Base-by-base conservation (phyloP, 352 stramenopile genomes). In the Phytophthora lateralis region DNA sequence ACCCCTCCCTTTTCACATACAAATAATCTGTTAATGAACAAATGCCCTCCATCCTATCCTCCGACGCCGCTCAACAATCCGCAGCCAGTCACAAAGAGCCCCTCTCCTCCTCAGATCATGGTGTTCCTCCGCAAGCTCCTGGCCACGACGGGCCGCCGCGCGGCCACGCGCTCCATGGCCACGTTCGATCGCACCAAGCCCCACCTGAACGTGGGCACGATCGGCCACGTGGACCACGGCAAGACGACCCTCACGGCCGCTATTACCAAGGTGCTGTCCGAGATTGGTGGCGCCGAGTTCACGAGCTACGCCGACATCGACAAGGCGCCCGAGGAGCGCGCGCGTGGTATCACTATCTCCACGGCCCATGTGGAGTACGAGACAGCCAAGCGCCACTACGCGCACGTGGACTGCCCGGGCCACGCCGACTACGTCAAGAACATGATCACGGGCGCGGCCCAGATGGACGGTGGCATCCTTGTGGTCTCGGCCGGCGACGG, bases 201-300 rank as follows among this genome's bases (percentile, higher is more conserved):
- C 11, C 96, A 99, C 66, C 71, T 98, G n/a, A 99, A 99, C 71
- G 97, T 99, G 39, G 97, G 97, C 50, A 99, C 97, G n/a, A 99
- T 99, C 61, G 96, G 96, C 39, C 96, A 98, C 73, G 96, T 99
- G 58, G 96, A 98, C 80, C 96, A 98, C 77, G 96, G 97, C 46
- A 99, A 99, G 72, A 98, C 96, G 17, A 99, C 96, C 6, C 80
- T 99, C 30, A 99, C 96, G 18, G 94, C 97, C 57, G 96, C 96
- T 30, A 99, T 99, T 70, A 98, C 96, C 46, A 97, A 97, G 57
- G 80, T 91, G 10, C 54, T 93, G 39, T 82, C 88, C 9, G 87
- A 96, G 44, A 71, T 57, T 61, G 88, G 92, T 51, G 88, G 80
- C 60, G 86, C 80, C 27, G 67, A 97, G 66, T 87, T 89, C 51